These are phyloP conservation scores for Cairneyella variabilis DNA, from an alignment of 495 filamentous ascomycete species.

Conservation along the genomic window DNA sequence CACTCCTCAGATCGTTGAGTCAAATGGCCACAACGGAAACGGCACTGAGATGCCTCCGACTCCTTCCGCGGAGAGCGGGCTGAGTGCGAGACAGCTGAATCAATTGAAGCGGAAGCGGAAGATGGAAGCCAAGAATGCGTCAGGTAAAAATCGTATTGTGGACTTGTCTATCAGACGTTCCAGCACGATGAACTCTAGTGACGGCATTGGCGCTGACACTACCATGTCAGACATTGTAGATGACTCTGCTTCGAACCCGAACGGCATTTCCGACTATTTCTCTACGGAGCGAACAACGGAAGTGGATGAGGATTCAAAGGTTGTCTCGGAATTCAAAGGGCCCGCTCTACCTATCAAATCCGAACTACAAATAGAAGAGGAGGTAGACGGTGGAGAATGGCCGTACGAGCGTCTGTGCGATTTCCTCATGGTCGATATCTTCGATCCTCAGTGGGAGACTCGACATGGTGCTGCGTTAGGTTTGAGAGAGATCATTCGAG, in stretches of 20 bases:
- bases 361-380: slow-evolving; percentile 62
- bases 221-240: slow-evolving; percentile 66
- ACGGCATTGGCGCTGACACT: slow-evolving; percentile 28
- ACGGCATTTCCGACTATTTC: slow-evolving; percentile 70
- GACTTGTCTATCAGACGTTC: slow-evolving; percentile 72
- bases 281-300: slow-evolving; percentile 68
- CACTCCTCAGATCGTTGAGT: slow-evolving; percentile 19
- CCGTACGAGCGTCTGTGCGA: slow-evolving; percentile 92
- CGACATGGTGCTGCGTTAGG: slow-evolving; percentile 98
- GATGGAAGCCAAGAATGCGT: slow-evolving; percentile 72
- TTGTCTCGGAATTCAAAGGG: slow-evolving; percentile 96
- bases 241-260: slow-evolving; percentile 37
- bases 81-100: slow-evolving; percentile 91
- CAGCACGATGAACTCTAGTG: slow-evolving; percentile 57
- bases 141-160: slow-evolving; percentile 82
- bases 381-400: slow-evolving; percentile 83
- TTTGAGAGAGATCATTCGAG: slow-evolving; percentile 83
- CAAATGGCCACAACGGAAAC: slow-evolving; percentile 27
- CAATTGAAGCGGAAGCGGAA: slow-evolving; percentile 90
- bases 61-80: slow-evolving; percentile 33
- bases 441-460: slow-evolving; percentile 92
- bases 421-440: slow-evolving; percentile 85
- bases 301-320: slow-evolving; percentile 81
- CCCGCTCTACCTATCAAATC: slow-evolving; percentile 57
- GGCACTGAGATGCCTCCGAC: background rate